Percentiles rank a stretch among this genome's conserved stretches.
Conservation (phyloP, 176 grass and related monocot species). For the Phyllostachys edulis region DNA sequence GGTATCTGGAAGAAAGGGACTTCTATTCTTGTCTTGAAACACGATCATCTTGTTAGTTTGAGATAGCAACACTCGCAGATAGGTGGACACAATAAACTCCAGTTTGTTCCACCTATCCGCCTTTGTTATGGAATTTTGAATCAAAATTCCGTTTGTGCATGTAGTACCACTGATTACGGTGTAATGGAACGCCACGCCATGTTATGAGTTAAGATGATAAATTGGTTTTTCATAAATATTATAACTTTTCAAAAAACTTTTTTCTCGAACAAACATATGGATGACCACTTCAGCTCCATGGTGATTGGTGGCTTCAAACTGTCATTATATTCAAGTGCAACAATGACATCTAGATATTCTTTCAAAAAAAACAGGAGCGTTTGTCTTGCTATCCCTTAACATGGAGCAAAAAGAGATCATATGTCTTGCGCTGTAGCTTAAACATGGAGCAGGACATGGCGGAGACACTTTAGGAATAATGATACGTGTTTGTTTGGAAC, state of each 20-base stretch:
- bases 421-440: background rate
- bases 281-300: background rate
- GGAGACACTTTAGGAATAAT: background rate
- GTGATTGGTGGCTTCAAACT: background rate
- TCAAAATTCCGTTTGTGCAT: background rate
- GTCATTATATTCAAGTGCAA: background rate
- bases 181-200: background rate
- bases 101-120: too few species aligned
- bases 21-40: too few species aligned
- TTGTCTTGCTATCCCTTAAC: background rate
- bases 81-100: background rate
- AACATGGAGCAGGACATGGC: background rate
- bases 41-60: background rate
- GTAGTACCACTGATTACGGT: background rate
- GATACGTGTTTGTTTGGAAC: background rate
- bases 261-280: background rate
- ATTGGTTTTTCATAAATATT: background rate
- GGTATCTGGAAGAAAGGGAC: background rate
- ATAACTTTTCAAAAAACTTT: background rate
- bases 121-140: background rate
- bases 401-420: background rate
- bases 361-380: background rate
- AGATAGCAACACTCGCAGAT: background rate
- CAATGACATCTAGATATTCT: too few species aligned
- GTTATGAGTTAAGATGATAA: background rate